Percentiles rank a stretch among this genome's conserved stretches.
These are phyloP conservation scores for Collariella sp. DNA, from an alignment of 495 filamentous ascomycete genomes.

Conservation along the genomic window DNA sequence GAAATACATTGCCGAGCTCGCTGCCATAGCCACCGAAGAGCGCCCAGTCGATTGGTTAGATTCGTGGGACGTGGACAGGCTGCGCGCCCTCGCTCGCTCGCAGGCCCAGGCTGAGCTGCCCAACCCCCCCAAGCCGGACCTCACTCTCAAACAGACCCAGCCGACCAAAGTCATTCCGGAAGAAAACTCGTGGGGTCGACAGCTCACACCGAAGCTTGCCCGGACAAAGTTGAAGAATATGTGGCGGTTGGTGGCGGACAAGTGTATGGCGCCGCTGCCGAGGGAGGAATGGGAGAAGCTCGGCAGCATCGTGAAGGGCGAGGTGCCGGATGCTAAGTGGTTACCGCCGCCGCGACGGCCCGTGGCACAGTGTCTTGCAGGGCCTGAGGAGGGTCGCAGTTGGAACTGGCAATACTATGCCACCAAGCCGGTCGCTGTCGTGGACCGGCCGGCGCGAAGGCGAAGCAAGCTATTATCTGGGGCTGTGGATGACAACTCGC, in stretches of 20 bases:
- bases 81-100: conserved; percentile 24
- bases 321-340: conserved; percentile 32
- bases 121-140: conserved; percentile 22
- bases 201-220: conserved; percentile 43
- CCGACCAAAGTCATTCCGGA: conserved; percentile 46
- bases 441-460: conserved; percentile 15
- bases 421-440: conserved; percentile 8
- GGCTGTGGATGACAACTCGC: conserved; percentile 26
- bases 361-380: not conserved
- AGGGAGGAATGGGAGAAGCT: conserved; percentile 55
- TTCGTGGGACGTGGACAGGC: conserved; percentile 31
- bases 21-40: not conserved
- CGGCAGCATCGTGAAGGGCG: conserved; percentile 49
- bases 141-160: conserved; percentile 34
- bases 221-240: conserved; percentile 52
- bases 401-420: conserved; percentile 27
- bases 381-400: not conserved
- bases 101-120: conserved; percentile 9
- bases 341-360: conserved; percentile 23
- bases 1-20: not conserved
- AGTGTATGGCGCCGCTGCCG: conserved; percentile 65
- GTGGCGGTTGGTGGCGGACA: conserved; percentile 48
- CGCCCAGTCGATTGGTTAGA: conserved; percentile 34
- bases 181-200: conserved; percentile 55
- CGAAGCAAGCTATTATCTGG: conserved; percentile 30